Evolutionary conservation across 106 monocot species (phyloP), one percentile per base, ranked within the genome.

Genomic region (Allium sativum): DNA sequence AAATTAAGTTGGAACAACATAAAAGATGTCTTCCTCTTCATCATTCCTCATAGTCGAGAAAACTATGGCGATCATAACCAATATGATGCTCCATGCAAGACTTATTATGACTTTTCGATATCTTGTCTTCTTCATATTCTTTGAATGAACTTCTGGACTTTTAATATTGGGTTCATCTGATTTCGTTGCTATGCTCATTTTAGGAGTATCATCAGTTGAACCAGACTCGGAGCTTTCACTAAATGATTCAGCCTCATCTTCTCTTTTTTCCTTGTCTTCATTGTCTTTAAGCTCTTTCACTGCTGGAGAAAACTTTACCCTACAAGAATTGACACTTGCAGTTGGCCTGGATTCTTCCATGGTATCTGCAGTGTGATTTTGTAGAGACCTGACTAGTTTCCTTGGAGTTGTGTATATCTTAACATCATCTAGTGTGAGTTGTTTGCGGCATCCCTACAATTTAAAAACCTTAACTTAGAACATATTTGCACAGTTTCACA

Each of bases 321-420:
- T 18, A 45, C 53, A 71, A 47, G 19, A 61, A 41, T 58, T 50
- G 61, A 55, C 40, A 18, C 59, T 31, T 31, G 82, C 67, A 69
- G 31, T 43, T 21, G 65, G 59, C 44, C 52, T 70, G 22, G 9
- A 44, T 31, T 13, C 18, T 62, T 53, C 62, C 16, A 62, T 67
- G 31, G 52, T 70, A 43, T 44, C 21, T 46, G 65, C 71, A 58
- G 19, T 12, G 46, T 69, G 56, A 66, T 74, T 71, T 65, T 91
- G 96, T 51, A 96, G 87, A 18, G 87, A 87, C 18, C 84, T 62
- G 42, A 96, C 64, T 7, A 91, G 84, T 76, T 78, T 90, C 57
- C 84, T 55, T 15, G 96, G 96, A 12, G 91, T 80, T 13, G 79
- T 46, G 54, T 64, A 87, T 53, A 84, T 72, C 52, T 76, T 91